Percentiles rank a stretch among this genome's conserved stretches.
These are phyloP conservation scores for Pigoraptor vietnamica DNA, from an alignment of 78 protist species.

Conservation along the genomic window DNA sequence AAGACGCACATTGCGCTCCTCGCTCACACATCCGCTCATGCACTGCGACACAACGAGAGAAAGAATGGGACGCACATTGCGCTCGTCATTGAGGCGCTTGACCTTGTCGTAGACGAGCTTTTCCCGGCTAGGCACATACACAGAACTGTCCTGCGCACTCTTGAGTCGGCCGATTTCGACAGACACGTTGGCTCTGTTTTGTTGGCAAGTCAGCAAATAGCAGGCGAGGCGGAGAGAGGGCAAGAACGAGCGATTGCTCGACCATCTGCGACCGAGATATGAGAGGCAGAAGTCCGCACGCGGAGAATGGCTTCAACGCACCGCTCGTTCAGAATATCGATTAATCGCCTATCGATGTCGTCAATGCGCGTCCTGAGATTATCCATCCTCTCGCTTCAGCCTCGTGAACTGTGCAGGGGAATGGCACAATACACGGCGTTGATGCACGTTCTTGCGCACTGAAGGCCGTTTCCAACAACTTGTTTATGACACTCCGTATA, in stretches of 20 bases:
- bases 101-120: neutral
- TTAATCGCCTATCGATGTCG: neutral
- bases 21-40: too few relatives aligned
- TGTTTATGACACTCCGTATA: too few relatives aligned
- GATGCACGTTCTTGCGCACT: too few relatives aligned
- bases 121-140: neutral
- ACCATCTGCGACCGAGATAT: too few relatives aligned
- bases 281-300: neutral
- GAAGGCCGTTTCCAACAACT: too few relatives aligned
- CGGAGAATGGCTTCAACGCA: neutral
- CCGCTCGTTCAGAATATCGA: neutral
- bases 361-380: neutral
- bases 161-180: neutral
- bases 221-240: neutral
- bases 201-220: too few relatives aligned
- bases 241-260: neutral
- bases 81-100: neutral
- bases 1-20: too few relatives aligned
- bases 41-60: too few relatives aligned
- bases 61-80: neutral
- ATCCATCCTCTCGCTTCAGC: too few relatives aligned
- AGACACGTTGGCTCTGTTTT: neutral
- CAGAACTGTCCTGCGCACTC: neutral
- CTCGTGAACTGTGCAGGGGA: too few relatives aligned
- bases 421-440: too few relatives aligned